phyloP scores from a whole-genome alignment of 108 stramenopile genomes.

The Discostella pseudostelligera region DNA sequence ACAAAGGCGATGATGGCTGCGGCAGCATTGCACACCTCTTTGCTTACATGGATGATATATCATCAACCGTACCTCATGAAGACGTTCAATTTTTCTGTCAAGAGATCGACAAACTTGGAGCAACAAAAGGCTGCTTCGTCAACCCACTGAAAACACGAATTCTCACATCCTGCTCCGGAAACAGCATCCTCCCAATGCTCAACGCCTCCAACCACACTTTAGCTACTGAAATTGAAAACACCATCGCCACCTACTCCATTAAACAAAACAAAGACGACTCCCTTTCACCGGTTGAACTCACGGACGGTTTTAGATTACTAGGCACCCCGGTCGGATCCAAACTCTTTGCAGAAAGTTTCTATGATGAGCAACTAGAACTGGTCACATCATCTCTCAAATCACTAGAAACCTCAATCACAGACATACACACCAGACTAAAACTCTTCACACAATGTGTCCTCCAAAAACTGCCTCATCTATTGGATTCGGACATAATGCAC shows the following conservation, averaged over 20 bases:
- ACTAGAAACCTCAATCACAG: background rate
- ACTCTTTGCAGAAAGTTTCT: background rate
- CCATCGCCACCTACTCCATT: constrained; percentile 7
- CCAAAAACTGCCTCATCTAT: constrained; percentile 16
- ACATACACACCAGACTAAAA: constrained; percentile 18
- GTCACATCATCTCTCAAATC: background rate
- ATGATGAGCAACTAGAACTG: background rate
- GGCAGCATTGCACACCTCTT: constrained; percentile 18
- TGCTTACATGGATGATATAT: constrained; percentile 19
- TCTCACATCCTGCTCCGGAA: constrained; percentile 4
- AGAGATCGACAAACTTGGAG: background rate
- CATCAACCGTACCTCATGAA: background rate
- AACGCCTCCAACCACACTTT: background rate
- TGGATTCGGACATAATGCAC: constrained; percentile 12
- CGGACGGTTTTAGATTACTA: constrained; percentile 11
- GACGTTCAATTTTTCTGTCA: constrained; percentile 13
- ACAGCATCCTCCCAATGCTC: background rate
- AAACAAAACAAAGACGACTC: background rate
- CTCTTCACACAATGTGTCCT: constrained; percentile 18
- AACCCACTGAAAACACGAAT: constrained; percentile 16
- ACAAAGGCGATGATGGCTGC: constrained; percentile 11
- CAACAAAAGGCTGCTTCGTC: background rate
- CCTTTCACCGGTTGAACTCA: constrained; percentile 9
- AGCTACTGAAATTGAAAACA: background rate
- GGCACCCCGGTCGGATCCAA: constrained; percentile 14